Evolutionary conservation across 306 rosid genomes (phyloP).

Genomic region (Inga laurina): DNA sequence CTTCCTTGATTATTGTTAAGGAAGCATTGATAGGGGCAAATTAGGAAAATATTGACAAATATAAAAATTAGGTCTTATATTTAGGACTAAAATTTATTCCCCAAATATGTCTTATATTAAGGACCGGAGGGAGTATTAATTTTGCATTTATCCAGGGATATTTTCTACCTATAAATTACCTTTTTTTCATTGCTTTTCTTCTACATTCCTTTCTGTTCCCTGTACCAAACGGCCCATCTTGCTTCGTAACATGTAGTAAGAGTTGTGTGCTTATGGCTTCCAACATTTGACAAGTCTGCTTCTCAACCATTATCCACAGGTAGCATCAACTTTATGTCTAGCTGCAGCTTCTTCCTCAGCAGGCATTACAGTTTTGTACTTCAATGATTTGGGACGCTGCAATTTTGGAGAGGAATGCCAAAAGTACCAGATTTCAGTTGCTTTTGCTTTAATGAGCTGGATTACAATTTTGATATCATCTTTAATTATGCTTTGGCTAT

Average conservation of each 20-base stretch:
- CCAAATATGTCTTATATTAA: no score
- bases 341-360: conserved; percentile 94
- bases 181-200: no score
- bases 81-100: no score
- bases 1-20: no score
- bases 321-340: conserved; percentile 75
- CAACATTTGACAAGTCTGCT: conserved; percentile 10
- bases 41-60: no score
- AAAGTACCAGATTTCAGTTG: conserved; percentile 75
- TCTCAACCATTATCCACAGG: conserved; percentile 42
- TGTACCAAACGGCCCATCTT: background rate
- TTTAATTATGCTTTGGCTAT: conserved; percentile 84
- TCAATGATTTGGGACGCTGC: conserved; percentile 69
- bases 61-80: no score
- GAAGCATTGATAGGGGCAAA: no score
- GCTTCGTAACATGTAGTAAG: background rate
- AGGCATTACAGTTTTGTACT: conserved; percentile 72
- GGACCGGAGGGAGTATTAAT: no score
- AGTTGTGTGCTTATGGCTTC: background rate
- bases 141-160: background rate
- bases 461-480: conserved; percentile 68
- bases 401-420: conserved; percentile 59
- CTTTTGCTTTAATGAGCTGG: conserved; percentile 85
- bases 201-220: background rate
- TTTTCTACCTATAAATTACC: background rate